Conservation (phyloP, 2,329 filamentous ascomycete genomes). For the Apiospora hydei region DNA sequence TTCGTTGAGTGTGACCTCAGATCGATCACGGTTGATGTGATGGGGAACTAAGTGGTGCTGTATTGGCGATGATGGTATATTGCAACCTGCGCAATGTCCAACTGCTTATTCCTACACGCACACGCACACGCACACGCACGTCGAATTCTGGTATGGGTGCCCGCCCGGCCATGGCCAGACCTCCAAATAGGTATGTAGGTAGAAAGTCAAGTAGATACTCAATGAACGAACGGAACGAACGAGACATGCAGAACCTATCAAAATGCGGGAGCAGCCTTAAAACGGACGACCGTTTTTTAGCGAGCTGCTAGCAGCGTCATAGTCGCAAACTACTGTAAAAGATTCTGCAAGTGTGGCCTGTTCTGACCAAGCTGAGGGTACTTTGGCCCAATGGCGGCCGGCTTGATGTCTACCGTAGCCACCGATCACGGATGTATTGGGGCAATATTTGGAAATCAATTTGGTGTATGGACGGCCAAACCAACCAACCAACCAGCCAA, state of each 20-base stretch:
- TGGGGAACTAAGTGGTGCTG: conserved; percentile 11
- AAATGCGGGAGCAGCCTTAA: conserved; percentile 18
- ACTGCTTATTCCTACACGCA: conserved; percentile 17
- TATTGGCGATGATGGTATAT: conserved; percentile 21
- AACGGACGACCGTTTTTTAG: not conserved
- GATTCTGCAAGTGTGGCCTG: conserved; percentile 10
- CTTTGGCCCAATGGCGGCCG: not conserved
- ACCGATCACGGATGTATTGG: conserved; percentile 10
- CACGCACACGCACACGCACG: not conserved
- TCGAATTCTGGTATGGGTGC: not conserved
- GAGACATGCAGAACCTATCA: conserved; percentile 16
- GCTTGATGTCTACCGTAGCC: not conserved
- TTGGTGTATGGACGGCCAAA: conserved; percentile 4
- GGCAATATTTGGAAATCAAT: not conserved
- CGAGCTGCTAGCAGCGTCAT: conserved; percentile 16
- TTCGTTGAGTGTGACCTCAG: conserved; percentile 18
- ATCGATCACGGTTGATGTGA: conserved; percentile 21
- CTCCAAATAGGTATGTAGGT: not conserved
- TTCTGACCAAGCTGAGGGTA: not conserved
- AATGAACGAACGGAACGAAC: not conserved
- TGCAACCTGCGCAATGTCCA: conserved; percentile 17
- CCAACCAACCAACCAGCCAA: not conserved
- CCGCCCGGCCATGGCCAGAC: not conserved
- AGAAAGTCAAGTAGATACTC: not conserved
- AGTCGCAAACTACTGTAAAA: conserved; percentile 15